A percentile compares a stretch with the other conserved stretches of the same genome.
These are phyloP conservation scores for Parasarocladium wereldwijsianum DNA, from an alignment of 2,329 filamentous ascomycete species.

Conservation along the genomic window DNA sequence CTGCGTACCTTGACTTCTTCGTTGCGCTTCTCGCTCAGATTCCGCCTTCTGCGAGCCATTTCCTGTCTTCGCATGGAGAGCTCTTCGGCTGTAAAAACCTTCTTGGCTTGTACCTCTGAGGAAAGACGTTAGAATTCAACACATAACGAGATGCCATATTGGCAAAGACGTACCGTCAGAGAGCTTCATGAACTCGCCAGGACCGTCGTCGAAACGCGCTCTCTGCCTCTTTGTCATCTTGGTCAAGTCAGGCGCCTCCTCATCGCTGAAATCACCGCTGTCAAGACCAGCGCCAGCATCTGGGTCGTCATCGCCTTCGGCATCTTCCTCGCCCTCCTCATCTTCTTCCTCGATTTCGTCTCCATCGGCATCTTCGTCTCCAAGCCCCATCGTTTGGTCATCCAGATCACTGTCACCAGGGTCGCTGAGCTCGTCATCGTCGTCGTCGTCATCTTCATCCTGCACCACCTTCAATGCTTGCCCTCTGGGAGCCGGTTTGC, in stretches of 20 bases:
- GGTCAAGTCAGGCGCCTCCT: slow-evolving; percentile 36
- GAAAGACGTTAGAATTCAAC: slow-evolving; percentile 5
- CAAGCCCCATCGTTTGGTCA: slow-evolving; percentile 21
- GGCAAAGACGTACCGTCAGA: slow-evolving; percentile 38
- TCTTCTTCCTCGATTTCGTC: slow-evolving; percentile 25
- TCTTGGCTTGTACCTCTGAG: slow-evolving; percentile 49
- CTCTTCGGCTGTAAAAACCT: slow-evolving; percentile 46
- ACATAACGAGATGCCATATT: background rate
- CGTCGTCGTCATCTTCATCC: slow-evolving; percentile 33
- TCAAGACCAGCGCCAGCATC: slow-evolving; percentile 21
- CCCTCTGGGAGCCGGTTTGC: slow-evolving; percentile 19
- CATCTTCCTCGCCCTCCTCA: slow-evolving; percentile 24
- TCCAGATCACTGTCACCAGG: slow-evolving; percentile 31
- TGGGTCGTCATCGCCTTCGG: slow-evolving; percentile 22
- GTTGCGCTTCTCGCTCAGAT: slow-evolving; percentile 49
- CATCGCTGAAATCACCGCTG: slow-evolving; percentile 30
- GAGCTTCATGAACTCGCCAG: slow-evolving; percentile 41
- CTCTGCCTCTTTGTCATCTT: slow-evolving; percentile 49
- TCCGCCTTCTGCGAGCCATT: slow-evolving; percentile 45
- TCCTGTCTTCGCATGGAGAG: slow-evolving; percentile 46
- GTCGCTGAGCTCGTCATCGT: slow-evolving; percentile 42
- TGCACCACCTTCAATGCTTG: slow-evolving; percentile 18
- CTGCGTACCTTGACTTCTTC: slow-evolving; percentile 46
- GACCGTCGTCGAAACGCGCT: slow-evolving; percentile 41
- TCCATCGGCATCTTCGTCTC: slow-evolving; percentile 32